phyloP scores from a whole-genome alignment of 345 rosid species.

The Streptanthus diversifolius region DNA sequence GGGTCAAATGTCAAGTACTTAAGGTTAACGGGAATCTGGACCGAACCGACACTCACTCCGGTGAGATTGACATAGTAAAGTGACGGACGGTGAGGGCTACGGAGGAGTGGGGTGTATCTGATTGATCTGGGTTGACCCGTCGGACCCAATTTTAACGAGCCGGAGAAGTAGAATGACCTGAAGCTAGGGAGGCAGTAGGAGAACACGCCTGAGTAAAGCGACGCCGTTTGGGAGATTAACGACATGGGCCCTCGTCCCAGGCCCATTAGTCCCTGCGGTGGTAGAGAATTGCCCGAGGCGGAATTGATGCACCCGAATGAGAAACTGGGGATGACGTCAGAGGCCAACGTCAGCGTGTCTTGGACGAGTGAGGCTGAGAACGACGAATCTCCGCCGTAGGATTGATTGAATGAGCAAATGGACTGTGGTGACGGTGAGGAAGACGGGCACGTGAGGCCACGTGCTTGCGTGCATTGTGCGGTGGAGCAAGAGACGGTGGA shows the following conservation, averaged over 20 bases:
- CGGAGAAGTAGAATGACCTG: slow-evolving; percentile 75
- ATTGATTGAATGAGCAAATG: slow-evolving; percentile 64
- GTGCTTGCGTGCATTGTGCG: slow-evolving; percentile 62
- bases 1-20: slow-evolving; percentile 52
- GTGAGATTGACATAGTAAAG: slow-evolving; percentile 81
- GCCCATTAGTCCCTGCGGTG: slow-evolving; percentile 80
- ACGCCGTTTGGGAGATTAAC: slow-evolving; percentile 52
- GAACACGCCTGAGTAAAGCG: slow-evolving; percentile 70
- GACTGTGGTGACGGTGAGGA: slow-evolving; percentile 29
- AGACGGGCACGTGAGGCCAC: slow-evolving; percentile 65
- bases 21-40: slow-evolving; percentile 43
- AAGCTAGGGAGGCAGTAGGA: slow-evolving; percentile 88
- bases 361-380: slow-evolving; percentile 59
- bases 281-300: slow-evolving; percentile 57
- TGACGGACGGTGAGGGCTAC: slow-evolving; percentile 72
- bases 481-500: slow-evolving; percentile 59
- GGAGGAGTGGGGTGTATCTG: slow-evolving; percentile 61
- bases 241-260: slow-evolving; percentile 84
- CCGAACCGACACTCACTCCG: slow-evolving; percentile 69
- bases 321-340: slow-evolving; percentile 48
- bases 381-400: slow-evolving; percentile 81
- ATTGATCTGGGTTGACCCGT: slow-evolving; percentile 63
- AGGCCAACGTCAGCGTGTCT: slow-evolving; percentile 53
- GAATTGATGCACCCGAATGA: slow-evolving; percentile 63
- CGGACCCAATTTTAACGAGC: slow-evolving; percentile 71